Percentiles rank a stretch among this genome's conserved stretches.
Conservation (phyloP, 306 rosid genomes). For the Dryas octopetala region DNA sequence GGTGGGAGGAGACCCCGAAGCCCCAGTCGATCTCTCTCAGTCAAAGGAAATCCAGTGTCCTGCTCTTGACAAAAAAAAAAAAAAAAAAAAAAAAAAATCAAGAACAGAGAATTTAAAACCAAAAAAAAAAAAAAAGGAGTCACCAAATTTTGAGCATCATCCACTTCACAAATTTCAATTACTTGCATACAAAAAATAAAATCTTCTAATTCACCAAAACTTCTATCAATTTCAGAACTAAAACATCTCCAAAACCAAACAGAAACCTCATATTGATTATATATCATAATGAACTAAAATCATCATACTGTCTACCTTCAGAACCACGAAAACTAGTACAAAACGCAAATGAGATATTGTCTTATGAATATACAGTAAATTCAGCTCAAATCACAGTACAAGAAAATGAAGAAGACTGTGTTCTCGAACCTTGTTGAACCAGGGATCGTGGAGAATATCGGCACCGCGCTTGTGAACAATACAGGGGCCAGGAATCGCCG, state of each 20-base stretch:
- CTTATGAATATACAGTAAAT: neutral
- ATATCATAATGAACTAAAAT: neutral
- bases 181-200: neutral
- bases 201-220: neutral
- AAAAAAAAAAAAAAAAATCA: neutral
- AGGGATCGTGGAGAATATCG: slow-evolving; percentile 98
- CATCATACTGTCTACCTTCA: neutral
- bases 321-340: neutral
- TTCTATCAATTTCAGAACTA: neutral
- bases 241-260: neutral
- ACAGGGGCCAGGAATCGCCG: slow-evolving; percentile 90
- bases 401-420: neutral
- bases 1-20: slow-evolving; percentile 99
- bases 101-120: slow-evolving; percentile 10
- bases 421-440: slow-evolving; percentile 86
- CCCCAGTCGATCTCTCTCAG: slow-evolving; percentile 94
- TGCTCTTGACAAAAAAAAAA: slow-evolving; percentile 37
- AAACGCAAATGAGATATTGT: neutral
- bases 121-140: too few relatives aligned
- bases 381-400: neutral
- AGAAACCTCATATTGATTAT: neutral
- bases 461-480: slow-evolving; percentile 97
- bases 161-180: neutral
- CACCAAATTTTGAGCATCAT: neutral
- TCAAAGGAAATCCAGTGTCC: slow-evolving; percentile 96